Percentiles rank a stretch among this genome's conserved stretches.
These are phyloP conservation scores for Trichaptum fuscoviolaceum DNA, from an alignment of 768 basidiomycete genomes.

Conservation along the genomic window DNA sequence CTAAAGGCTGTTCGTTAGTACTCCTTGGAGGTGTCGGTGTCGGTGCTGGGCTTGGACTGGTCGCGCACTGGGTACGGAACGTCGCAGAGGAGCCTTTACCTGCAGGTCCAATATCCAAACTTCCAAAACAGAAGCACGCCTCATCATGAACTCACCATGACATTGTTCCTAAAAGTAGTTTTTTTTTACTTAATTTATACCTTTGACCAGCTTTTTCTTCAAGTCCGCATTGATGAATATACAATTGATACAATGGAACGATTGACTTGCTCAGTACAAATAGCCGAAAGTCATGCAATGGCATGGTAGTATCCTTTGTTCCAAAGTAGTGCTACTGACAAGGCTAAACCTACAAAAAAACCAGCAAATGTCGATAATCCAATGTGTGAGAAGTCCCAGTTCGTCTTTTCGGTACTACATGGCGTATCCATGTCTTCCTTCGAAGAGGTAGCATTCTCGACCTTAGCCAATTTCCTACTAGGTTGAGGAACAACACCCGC, in stretches of 20 bases:
- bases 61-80: constrained; percentile 50
- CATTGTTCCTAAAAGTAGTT: neutral
- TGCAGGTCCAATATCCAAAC: constrained; percentile 10
- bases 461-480: neutral
- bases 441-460: neutral
- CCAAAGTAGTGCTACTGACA: neutral
- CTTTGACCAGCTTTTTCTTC: too few species aligned
- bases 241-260: neutral
- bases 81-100: constrained; percentile 51
- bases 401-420: neutral
- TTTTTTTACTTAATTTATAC: neutral
- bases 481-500: constrained; percentile 43
- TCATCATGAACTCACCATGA: neutral
- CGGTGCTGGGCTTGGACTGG: constrained; percentile 54
- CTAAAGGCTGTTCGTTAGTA: constrained; percentile 35
- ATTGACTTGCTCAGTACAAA: neutral
- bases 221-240: neutral
- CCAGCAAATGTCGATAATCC: neutral
- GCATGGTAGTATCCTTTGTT: neutral
- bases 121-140: neutral
- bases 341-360: neutral
- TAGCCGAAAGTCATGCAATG: neutral
- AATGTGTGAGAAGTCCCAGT: neutral
- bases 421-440: too few species aligned
- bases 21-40: constrained; percentile 68